Evolutionary conservation across 1,139 yeast genomes (phyloP), one percentile per base, ranked within the genome.

Genomic region (Kurtzmaniella quercitrusa): DNA sequence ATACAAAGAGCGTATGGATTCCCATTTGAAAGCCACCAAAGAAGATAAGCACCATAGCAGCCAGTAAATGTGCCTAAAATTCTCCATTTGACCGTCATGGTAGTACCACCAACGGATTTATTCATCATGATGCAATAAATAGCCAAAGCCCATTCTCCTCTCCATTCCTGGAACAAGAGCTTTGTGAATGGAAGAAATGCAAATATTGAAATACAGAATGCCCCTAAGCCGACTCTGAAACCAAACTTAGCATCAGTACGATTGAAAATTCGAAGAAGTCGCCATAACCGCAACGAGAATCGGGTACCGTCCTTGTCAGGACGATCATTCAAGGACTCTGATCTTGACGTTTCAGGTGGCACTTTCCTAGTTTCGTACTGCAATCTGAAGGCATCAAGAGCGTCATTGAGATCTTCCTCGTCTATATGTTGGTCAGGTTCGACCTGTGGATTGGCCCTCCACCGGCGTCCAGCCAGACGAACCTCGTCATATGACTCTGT

Each of bases 71-170:
- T 87, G 0, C 96, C 96, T 15, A 82, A 53, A 44, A 87, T 72
- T 50, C 96, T 70, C 79, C 86, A 82, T 50, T 84, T 82, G 1
- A 85, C 81, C 0, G 94, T 84, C 79, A 82, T 80, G 14, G 87
- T 76, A 0, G 95, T 88, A 0, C 95, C 95, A 12, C 95, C 96
- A n/a, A 86, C 68, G 0, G 91, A 83, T 56, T 86, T 86, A 56
- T 83, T 85, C 93, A 87, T 86, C 70, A 88, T 85, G 45, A 88
- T 84, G 53, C 88, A 81, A 55, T 81, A 88, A 0, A 91, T 82
- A 12, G 86, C 85, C 34, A 88, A 65, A 0, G 90, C 84, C 96
- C 96, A 88, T 59, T 88, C 96, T 14, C 86, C 83, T 51, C 93
- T 66, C 90, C 91, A 86, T 42, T 68, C 72, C 41, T 68, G 73